These are phyloP conservation scores for Pleurotus platypus DNA, from an alignment of 768 basidiomycete genomes.

Conservation along the genomic window DNA sequence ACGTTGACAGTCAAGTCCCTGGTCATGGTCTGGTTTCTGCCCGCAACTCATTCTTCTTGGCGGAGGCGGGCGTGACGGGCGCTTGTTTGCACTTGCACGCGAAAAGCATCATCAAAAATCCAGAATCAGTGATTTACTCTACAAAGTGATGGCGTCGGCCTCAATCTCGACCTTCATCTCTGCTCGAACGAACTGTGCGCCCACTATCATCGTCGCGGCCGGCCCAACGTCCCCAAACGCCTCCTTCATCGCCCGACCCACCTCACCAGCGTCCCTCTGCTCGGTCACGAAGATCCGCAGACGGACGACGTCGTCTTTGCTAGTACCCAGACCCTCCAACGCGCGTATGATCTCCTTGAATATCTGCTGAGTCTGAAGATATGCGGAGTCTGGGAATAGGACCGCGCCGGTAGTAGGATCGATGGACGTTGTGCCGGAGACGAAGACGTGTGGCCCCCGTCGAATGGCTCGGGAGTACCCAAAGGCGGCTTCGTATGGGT, in stretches of 20 bases:
- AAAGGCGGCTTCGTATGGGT: constrained; percentile 48
- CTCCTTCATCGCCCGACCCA: constrained; percentile 39
- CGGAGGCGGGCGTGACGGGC: too few species aligned
- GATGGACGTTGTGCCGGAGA: constrained; percentile 51
- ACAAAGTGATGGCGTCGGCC: constrained; percentile 34
- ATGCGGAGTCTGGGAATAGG: constrained; percentile 40
- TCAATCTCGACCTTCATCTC: constrained; percentile 57
- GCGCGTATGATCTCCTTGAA: constrained; percentile 43
- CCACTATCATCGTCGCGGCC: constrained; percentile 53
- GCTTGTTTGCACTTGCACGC: too few species aligned
- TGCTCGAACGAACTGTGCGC: constrained; percentile 37
- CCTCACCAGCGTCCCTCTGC: constrained; percentile 33
- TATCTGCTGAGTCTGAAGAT: constrained; percentile 38
- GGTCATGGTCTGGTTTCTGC: too few species aligned
- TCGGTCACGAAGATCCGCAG: constrained; percentile 47
- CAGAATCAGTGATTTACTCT: too few species aligned
- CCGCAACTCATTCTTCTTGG: too few species aligned
- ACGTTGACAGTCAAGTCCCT: too few species aligned
- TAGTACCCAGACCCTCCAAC: constrained; percentile 40
- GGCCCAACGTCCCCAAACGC: constrained; percentile 37
- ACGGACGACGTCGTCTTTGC: constrained; percentile 39
- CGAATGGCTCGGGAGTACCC: constrained; percentile 52
- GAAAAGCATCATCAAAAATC: too few species aligned
- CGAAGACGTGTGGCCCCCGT: constrained; percentile 48
- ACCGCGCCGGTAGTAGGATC: constrained; percentile 34